These are phyloP conservation scores for Venturia effusa DNA, from an alignment of 2,329 filamentous ascomycete species.

Conservation along the genomic window DNA sequence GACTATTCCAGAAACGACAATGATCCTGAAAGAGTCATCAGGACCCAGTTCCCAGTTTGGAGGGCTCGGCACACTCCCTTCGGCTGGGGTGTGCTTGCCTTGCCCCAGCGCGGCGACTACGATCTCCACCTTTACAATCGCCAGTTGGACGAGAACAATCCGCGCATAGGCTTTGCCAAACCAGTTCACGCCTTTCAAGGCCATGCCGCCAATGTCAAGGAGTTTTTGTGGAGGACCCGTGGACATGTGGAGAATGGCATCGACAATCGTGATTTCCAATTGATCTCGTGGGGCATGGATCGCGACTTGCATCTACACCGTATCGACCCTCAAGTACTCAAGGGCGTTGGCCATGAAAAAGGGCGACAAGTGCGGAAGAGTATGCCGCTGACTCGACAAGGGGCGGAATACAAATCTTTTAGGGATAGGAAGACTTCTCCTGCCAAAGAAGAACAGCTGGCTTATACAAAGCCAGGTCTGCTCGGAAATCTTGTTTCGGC, in stretches of 20 bases:
- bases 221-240: constrained; percentile 80
- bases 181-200: constrained; percentile 42
- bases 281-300: constrained; percentile 88
- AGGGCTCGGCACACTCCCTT: constrained; percentile 86
- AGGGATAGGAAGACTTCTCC: constrained; percentile 38
- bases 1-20: constrained; percentile 55
- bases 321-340: constrained; percentile 52
- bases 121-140: constrained; percentile 77
- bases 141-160: constrained; percentile 34
- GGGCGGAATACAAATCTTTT: constrained; percentile 77
- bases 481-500: constrained; percentile 13
- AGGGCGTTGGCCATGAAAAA: constrained; percentile 61
- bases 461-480: neutral
- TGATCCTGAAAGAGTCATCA: constrained; percentile 64
- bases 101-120: constrained; percentile 83
- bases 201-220: constrained; percentile 61
- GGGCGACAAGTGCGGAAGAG: constrained; percentile 54
- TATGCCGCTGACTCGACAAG: constrained; percentile 67
- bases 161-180: constrained; percentile 24
- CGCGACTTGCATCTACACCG: constrained; percentile 70
- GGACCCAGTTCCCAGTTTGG: constrained; percentile 80
- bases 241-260: constrained; percentile 54
- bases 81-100: constrained; percentile 72
- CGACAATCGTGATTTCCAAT: constrained; percentile 80
- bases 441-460: constrained; percentile 4